Conservation (phyloP, 129 eudicot species). For the Tagetes erecta region DNA sequence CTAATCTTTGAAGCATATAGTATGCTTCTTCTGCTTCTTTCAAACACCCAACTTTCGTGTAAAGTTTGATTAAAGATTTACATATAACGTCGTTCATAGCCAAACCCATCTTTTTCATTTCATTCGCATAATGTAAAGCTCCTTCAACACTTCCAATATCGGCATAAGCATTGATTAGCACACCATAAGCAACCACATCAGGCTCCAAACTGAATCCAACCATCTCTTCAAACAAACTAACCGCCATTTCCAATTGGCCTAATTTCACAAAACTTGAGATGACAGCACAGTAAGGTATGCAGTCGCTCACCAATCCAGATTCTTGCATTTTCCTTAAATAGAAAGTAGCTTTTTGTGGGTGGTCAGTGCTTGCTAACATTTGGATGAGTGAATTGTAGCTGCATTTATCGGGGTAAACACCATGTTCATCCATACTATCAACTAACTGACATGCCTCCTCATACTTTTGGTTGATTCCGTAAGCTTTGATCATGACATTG, state of each 20-base stretch:
- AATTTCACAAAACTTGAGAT: constrained; percentile 69
- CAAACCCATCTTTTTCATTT: constrained; percentile 56
- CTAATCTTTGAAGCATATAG: constrained; percentile 46
- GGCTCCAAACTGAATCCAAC: constrained; percentile 48
- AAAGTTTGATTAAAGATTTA: constrained; percentile 72
- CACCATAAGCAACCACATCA: constrained; percentile 74
- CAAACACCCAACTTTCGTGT: constrained; percentile 79
- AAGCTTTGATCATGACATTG: constrained; percentile 92
- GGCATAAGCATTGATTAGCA: constrained; percentile 67
- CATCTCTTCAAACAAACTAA: constrained; percentile 59
- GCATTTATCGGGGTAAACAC: constrained; percentile 66
- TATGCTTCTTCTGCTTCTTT: constrained; percentile 73
- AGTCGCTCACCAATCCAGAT: constrained; percentile 55
- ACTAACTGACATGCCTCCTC: constrained; percentile 65
- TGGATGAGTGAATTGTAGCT: constrained; percentile 66
- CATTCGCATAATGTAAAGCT: constrained; percentile 48
- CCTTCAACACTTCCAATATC: constrained; percentile 68
- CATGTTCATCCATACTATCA: constrained; percentile 63
- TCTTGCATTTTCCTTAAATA: constrained; percentile 74
- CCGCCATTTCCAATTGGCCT: constrained; percentile 56
- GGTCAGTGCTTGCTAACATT: constrained; percentile 60
- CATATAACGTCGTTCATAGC: constrained; percentile 64
- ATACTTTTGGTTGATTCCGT: constrained; percentile 66
- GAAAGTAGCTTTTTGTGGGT: constrained; percentile 51
- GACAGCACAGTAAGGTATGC: constrained; percentile 66